Base-by-base conservation (phyloP, 345 rosid genomes). In the Viola odorata region DNA sequence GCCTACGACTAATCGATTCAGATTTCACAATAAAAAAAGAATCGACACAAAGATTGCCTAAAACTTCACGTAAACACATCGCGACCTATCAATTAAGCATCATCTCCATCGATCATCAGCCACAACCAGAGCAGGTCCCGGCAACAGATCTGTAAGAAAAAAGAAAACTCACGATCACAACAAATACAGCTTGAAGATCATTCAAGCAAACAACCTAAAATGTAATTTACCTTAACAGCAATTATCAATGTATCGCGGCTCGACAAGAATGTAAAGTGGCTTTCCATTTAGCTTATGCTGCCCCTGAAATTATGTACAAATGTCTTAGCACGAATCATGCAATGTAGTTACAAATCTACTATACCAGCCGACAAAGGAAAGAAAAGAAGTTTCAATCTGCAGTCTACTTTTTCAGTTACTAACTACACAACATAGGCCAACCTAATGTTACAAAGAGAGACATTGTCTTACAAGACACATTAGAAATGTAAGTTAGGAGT, bases 261-360 rank as follows among this genome's bases (percentile, higher is more conserved):
- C 95, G 56, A 89, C 89, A 51, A 89, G 88, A 62, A 87, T 81
- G 50, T 66, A 54, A 17, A 75, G 60, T 5, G 57, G 57, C 41
- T 54, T 63, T 62, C 91, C 95, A 41, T 82, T 83, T 54, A 89
- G 85, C 83, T 78, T 78, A 63, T 78, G 67, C 50, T 84, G 82
- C 32, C 85, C 95, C 95, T 85, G 74, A 37, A 41, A 53, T 10
- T 14, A 14, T 32, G n/a, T 14, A 23, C 32, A 23, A 23, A 23
- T 23, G 32, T 39, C 41, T 7, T 15, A 50, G n/a, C 41, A 47
- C 37, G n/a, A 3, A 49, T 16, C 60, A 50, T 10, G 17, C 0
- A 6, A 41, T 50, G 8, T 32, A 40, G 37, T 5, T 5, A 50
- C n/a, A 11, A 37, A 13, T 13, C 17, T 8, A 14, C 8, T 9